Evolutionary conservation across 2,329 filamentous ascomycete genomes (phyloP).

Genomic region (Fusarium fujikuroi): DNA sequence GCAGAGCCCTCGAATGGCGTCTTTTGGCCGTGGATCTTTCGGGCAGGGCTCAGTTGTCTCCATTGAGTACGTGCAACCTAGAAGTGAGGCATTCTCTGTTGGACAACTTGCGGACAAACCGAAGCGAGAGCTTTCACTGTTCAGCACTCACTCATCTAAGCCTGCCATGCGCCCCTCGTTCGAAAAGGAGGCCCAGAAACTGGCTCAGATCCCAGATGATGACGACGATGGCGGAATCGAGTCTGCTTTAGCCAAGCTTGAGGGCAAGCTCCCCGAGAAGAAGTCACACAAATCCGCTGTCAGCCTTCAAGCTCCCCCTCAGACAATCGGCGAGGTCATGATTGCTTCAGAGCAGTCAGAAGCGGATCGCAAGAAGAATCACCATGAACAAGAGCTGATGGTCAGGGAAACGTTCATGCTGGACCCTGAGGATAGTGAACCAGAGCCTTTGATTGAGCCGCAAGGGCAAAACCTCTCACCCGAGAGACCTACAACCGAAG

Average conservation of each 20-base stretch:
- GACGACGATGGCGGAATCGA: slow-evolving; percentile 85
- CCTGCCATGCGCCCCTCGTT: slow-evolving; percentile 79
- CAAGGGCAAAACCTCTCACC: slow-evolving; percentile 36
- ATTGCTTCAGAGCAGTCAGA: slow-evolving; percentile 41
- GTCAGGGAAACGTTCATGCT: slow-evolving; percentile 54
- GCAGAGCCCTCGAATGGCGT: slow-evolving; percentile 52
- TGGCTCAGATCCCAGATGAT: slow-evolving; percentile 90
- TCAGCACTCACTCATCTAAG: slow-evolving; percentile 71
- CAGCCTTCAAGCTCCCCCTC: slow-evolving; percentile 45
- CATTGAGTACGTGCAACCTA: slow-evolving; percentile 42
- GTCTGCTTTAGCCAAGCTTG: slow-evolving; percentile 89
- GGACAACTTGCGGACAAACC: slow-evolving; percentile 66
- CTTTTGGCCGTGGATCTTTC: slow-evolving; percentile 43
- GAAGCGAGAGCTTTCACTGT: slow-evolving; percentile 62
- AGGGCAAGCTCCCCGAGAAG: slow-evolving; percentile 79
- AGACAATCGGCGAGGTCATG: slow-evolving; percentile 30
- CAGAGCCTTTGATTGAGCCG: slow-evolving; percentile 34
- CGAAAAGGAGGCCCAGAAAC: slow-evolving; percentile 85
- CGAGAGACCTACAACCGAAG: slow-evolving; percentile 48
- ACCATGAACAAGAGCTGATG: slow-evolving; percentile 58
- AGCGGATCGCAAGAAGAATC: slow-evolving; percentile 56
- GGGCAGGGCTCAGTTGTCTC: slow-evolving; percentile 23
- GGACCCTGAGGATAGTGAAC: slow-evolving; percentile 35
- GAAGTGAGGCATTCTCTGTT: slow-evolving; percentile 64
- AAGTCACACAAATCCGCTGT: slow-evolving; percentile 53